Conservation (phyloP, 345 rosid genomes). For the Kernera saxatilis region DNA sequence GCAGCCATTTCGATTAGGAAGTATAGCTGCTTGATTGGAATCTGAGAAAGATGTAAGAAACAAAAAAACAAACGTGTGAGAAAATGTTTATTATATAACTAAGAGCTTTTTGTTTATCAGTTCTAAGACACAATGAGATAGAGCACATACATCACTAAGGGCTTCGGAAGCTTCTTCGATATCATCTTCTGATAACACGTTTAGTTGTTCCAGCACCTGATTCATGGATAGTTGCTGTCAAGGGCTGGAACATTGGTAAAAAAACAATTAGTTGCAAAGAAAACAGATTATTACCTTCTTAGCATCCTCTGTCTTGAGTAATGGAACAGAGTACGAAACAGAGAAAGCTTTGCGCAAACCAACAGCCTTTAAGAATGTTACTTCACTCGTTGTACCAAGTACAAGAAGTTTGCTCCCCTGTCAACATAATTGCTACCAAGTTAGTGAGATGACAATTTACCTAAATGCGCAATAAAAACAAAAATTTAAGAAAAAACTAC, state of each 20-base stretch:
- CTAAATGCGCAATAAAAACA: too few relatives aligned
- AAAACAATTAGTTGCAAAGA: background rate
- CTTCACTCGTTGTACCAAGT: conserved; percentile 81
- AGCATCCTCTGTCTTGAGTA: conserved; percentile 52
- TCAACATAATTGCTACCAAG: background rate
- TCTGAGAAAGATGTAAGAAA: background rate
- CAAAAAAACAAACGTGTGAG: background rate
- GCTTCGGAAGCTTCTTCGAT: conserved; percentile 57
- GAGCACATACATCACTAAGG: conserved; percentile 55
- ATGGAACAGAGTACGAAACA: conserved; percentile 54
- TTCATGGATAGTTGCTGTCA: too few relatives aligned
- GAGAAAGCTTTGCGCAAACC: conserved; percentile 64
- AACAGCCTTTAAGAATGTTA: conserved; percentile 53
- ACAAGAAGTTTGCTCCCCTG: conserved; percentile 81
- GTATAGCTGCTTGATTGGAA: conserved; percentile 60
- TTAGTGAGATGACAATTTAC: background rate
- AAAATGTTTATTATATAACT: background rate
- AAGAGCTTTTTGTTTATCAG: too few relatives aligned
- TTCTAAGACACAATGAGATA: background rate
- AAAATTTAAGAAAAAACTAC: background rate
- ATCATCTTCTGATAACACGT: conserved; percentile 59
- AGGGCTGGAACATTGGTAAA: too few relatives aligned
- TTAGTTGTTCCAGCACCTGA: conserved; percentile 59
- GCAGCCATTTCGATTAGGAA: too few relatives aligned
- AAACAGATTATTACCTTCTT: conserved; percentile 45